Percentiles rank a stretch among this genome's conserved stretches.
Evolutionary conservation across 306 rosid genomes (phyloP).

Genomic region (Pterocarpus santalinus): DNA sequence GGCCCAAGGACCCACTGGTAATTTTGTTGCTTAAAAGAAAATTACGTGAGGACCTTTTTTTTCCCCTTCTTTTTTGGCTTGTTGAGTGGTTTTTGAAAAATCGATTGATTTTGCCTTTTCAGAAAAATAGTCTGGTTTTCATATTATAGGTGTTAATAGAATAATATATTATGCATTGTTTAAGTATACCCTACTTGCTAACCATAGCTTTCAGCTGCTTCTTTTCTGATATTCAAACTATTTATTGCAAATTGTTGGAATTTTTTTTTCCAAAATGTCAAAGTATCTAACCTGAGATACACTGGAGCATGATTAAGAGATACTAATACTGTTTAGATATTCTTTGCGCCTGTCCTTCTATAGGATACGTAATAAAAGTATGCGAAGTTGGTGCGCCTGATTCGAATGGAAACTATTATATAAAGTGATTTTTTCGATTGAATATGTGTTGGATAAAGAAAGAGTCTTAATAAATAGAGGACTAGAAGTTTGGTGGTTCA

Average conservation of each 20-base stretch:
- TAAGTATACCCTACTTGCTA: background rate
- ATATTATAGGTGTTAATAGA: conserved; percentile 8
- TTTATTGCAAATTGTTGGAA: background rate
- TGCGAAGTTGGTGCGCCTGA: conserved; percentile 34
- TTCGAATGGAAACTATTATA: conserved; percentile 27
- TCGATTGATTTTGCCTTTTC: background rate
- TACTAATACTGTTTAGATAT: background rate
- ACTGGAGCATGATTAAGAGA: conserved; percentile 1
- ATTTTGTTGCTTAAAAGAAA: conserved; percentile 22
- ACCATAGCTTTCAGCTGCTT: background rate
- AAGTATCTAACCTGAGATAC: background rate
- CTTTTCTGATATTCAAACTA: background rate
- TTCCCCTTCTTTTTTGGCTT: background rate
- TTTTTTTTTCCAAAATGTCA: background rate
- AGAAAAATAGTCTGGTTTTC: background rate
- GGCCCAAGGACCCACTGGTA: conserved; percentile 48
- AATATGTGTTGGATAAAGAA: conserved; percentile 27
- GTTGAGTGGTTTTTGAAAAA: background rate
- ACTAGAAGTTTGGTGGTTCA: conserved; percentile 45
- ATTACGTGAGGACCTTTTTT: background rate
- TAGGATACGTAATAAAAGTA: conserved; percentile 33
- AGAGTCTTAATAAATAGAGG: conserved; percentile 38
- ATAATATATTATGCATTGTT: background rate
- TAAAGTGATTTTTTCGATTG: conserved; percentile 10
- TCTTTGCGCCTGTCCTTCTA: background rate